Conservation (phyloP, 768 basidiomycete species). For the Rhizopogon vesiculosus region DNA sequence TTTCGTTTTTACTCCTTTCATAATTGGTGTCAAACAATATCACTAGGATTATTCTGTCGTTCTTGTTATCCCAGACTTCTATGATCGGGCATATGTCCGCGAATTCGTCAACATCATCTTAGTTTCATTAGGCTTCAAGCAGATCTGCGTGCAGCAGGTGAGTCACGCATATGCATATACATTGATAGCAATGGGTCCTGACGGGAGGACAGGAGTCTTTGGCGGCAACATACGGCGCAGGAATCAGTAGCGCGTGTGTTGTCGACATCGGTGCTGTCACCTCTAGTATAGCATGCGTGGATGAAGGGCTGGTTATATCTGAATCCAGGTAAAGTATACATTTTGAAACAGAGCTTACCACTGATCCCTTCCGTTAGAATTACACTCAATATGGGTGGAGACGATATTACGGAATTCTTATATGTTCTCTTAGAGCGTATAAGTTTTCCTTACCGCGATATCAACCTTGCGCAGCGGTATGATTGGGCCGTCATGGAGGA, state of each 20-base stretch:
- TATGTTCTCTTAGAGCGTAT: constrained; percentile 75
- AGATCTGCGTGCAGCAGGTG: constrained; percentile 89
- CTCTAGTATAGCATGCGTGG: constrained; percentile 88
- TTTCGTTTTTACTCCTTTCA: not conserved
- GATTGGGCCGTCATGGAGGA: constrained; percentile 94
- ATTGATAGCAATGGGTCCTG: not conserved
- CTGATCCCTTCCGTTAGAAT: constrained; percentile 41
- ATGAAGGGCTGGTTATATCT: constrained; percentile 83
- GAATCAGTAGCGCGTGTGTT: constrained; percentile 91
- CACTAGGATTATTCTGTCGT: constrained; percentile 80
- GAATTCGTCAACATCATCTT: constrained; percentile 73
- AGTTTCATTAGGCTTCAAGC: constrained; percentile 84
- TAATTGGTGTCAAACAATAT: not conserved
- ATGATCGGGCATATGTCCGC: constrained; percentile 79
- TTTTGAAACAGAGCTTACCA: not conserved
- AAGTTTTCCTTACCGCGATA: constrained; percentile 82
- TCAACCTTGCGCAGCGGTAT: constrained; percentile 70
- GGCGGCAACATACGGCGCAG: constrained; percentile 92
- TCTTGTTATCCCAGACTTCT: constrained; percentile 89
- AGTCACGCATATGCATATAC: not conserved
- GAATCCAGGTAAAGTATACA: constrained; percentile 72
- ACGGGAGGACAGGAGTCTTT: constrained; percentile 66
- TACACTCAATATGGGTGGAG: constrained; percentile 83
- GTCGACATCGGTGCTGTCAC: constrained; percentile 88
- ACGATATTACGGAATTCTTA: constrained; percentile 91